These are phyloP conservation scores for Fusarium transvaalense DNA, from an alignment of 2,329 filamentous ascomycete genomes.

Conservation along the genomic window DNA sequence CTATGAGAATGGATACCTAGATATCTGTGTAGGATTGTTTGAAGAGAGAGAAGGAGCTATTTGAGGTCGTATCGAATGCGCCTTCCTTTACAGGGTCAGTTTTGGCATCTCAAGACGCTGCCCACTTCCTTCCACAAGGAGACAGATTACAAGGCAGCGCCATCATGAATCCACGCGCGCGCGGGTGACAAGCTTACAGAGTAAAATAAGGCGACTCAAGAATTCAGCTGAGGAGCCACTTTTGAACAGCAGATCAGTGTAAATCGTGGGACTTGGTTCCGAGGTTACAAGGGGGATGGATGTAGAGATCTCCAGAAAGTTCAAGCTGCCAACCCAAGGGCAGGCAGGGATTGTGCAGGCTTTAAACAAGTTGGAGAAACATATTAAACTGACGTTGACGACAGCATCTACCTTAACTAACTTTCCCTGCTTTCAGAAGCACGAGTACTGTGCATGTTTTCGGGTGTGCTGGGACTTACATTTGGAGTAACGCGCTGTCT, in stretches of 20 bases:
- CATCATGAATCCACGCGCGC: constrained; percentile 1
- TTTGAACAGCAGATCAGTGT: constrained; percentile 19
- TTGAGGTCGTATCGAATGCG: constrained; percentile 5
- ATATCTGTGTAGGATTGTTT: constrained; percentile 1
- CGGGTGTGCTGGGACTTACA: constrained; percentile 28
- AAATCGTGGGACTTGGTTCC: constrained; percentile 28
- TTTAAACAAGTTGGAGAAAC: constrained; percentile 41
- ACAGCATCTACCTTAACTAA: constrained; percentile 4
- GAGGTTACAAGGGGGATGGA: constrained; percentile 33
- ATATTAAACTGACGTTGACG: constrained; percentile 45
- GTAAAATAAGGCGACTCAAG: constrained; percentile 16
- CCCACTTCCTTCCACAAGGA: background rate
- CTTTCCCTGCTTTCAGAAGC: constrained; percentile 43
- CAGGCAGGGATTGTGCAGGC: constrained; percentile 45
- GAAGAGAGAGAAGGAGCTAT: constrained; percentile 7
- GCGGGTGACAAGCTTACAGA: constrained; percentile 28
- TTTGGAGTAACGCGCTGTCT: constrained; percentile 28
- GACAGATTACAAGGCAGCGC: constrained; percentile 3
- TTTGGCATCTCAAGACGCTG: constrained; percentile 5
- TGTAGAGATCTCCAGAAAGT: constrained; percentile 22
- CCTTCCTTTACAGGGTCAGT: constrained; percentile 41
- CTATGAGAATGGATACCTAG: background rate
- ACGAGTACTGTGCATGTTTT: constrained; percentile 16
- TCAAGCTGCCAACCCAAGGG: constrained; percentile 13
- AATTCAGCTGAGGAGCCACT: constrained; percentile 28